Base-by-base conservation (phyloP, 2,329 filamentous ascomycete species). In the Microsporum ferrugineum region DNA sequence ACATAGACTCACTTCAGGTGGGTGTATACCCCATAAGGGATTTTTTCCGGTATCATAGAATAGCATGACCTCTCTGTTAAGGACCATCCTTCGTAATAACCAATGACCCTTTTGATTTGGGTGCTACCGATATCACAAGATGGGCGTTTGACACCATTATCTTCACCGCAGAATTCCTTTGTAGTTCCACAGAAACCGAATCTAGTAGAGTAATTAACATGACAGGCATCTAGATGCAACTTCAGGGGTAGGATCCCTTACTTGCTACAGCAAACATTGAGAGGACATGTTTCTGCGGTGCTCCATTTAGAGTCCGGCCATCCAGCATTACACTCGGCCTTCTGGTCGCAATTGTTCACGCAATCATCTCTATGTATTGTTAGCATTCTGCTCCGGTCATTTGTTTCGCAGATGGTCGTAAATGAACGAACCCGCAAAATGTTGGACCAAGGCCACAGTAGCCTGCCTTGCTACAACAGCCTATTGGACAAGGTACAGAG, bases 51-150 rank as follows among this genome's bases (percentile, higher is more conserved):
- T 14, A 29, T 17, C 17, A 55, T 6, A 2, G 17, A 17, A 38
- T 47, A 60, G 57, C 71, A 74, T 0, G 33, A 3, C 0, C 69
- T 57, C 0, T 61, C 63, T 6, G 27, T 39, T 36, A 36, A 36
- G 0, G 64, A 59, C 72, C 71, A 75, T 3, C 61, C 36, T 62
- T 75, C 71, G 61, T 74, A 76, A 59, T 75, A 76, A 0, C 73
- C 73, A 14, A 75, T 68, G 2, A 62, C 63, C 27, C 17, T 27
- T 27, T 55, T 55, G 10, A 29, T 29, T 36, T 36, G 34, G 31
- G 12, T 29, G 27, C n/a, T n/a, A 29, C 12, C 31, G 7, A 14
- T 29, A 29, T 33, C 27, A 34, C 49, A 55, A 29, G 17, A 4
- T n/a, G 3, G 31, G 14, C 31, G 49, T 29, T 34, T 29, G 17